Conservation (phyloP, 257 asterid genomes). For the Solanum pimpinellifolium region DNA sequence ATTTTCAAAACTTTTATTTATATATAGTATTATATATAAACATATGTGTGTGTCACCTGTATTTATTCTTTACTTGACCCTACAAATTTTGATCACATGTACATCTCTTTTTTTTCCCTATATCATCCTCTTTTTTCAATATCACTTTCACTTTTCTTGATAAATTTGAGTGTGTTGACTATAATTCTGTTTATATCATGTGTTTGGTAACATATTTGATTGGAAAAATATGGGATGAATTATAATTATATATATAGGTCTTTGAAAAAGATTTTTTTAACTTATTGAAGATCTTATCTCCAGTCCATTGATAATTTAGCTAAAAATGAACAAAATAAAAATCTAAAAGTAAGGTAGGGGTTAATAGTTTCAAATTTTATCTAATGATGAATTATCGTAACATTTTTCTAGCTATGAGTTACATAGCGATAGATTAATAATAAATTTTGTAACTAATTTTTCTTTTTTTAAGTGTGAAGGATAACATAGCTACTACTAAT, state of each 20-base stretch:
- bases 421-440: neutral
- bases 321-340: neutral
- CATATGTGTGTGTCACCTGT: neutral
- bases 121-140: neutral
- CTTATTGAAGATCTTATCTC: neutral
- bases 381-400: neutral
- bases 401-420: neutral
- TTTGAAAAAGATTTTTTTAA: neutral
- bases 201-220: neutral
- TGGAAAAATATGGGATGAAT: neutral
- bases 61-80: neutral
- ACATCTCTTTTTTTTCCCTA: neutral
- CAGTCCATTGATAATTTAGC: neutral
- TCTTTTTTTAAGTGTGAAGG: neutral
- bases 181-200: neutral
- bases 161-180: neutral
- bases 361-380: neutral
- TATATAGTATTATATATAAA: neutral
- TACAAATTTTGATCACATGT: neutral
- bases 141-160: neutral
- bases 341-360: neutral
- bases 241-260: neutral
- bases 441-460: neutral
- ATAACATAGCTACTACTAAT: neutral
- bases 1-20: neutral